A percentile compares a stretch with the other conserved stretches of the same genome.
These are phyloP conservation scores for Jackrogersella minutella DNA, from an alignment of 495 filamentous ascomycete genomes.

Conservation along the genomic window DNA sequence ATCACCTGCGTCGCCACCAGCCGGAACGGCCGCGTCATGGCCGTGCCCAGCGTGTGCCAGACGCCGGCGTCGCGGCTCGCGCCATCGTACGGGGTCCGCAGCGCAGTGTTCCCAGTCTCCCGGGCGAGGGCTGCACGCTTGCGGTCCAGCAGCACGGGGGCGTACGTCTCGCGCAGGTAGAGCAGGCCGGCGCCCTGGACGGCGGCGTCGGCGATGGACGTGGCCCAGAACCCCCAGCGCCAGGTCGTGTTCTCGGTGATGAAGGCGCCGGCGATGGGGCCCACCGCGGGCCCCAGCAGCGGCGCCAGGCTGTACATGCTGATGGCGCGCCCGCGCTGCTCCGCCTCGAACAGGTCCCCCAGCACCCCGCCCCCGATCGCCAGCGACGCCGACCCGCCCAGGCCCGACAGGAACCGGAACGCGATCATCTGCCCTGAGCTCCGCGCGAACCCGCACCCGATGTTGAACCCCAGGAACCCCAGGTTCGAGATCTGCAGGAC, in stretches of 20 bases:
- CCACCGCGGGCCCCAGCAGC: constrained; percentile 71
- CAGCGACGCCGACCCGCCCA: constrained; percentile 61
- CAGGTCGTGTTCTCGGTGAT: constrained; percentile 73
- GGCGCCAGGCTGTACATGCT: constrained; percentile 70
- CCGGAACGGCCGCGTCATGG: constrained; percentile 64
- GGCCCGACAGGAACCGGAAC: constrained; percentile 65
- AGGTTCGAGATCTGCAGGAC: constrained; percentile 63
- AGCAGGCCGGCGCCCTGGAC: constrained; percentile 72
- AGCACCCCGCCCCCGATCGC: constrained; percentile 68
- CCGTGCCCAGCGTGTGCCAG: constrained; percentile 49
- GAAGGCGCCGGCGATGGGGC: constrained; percentile 70
- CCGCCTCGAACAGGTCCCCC: constrained; percentile 67
- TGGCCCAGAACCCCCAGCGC: constrained; percentile 75
- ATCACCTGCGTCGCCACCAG: constrained; percentile 68
- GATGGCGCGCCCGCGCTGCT: constrained; percentile 71
- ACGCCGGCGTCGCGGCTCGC: constrained; percentile 48
- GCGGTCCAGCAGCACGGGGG: constrained; percentile 64
- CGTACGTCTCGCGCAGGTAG: constrained; percentile 76
- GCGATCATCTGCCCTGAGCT: constrained; percentile 63
- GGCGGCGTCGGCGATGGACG: constrained; percentile 66
- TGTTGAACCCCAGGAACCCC: constrained; percentile 64
- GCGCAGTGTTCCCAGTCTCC: constrained; percentile 67
- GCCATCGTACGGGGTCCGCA: constrained; percentile 70
- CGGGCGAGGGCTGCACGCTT: constrained; percentile 66
- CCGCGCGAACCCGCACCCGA: constrained; percentile 64